These are phyloP conservation scores for Fusarium sp. DNA, from an alignment of 2,329 filamentous ascomycete species.

Conservation along the genomic window DNA sequence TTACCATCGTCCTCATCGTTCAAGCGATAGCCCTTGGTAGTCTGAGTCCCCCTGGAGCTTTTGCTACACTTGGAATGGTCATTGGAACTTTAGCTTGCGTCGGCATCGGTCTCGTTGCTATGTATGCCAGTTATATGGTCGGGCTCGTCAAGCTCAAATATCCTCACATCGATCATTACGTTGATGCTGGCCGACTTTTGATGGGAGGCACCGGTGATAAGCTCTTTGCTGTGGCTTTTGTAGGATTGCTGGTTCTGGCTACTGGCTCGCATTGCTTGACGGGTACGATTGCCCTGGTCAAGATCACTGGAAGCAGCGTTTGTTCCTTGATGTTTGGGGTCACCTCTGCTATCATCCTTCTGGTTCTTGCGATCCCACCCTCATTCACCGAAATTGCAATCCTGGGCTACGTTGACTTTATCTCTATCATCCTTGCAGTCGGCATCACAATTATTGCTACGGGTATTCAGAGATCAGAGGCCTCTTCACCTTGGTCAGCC, in stretches of 20 bases:
- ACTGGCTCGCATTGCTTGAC: slow-evolving; percentile 78
- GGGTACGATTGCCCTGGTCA: slow-evolving; percentile 76
- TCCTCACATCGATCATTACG: no score
- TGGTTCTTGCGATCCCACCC: slow-evolving; percentile 58
- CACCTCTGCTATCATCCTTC: slow-evolving; percentile 58
- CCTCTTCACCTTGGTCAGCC: no score
- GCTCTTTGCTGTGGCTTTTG: no score
- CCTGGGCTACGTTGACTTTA: slow-evolving; percentile 65
- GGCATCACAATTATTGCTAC: slow-evolving; percentile 74
- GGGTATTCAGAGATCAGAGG: slow-evolving; percentile 49
- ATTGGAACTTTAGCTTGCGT: no score
- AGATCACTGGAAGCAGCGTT: slow-evolving; percentile 65
- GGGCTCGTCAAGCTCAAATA: no score
- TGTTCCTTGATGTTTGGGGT: slow-evolving; percentile 60
- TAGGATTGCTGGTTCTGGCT: slow-evolving; percentile 55
- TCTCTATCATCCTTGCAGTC: slow-evolving; percentile 71
- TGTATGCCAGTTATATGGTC: no score
- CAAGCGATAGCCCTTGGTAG: slow-evolving; percentile 60
- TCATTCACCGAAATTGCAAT: slow-evolving; percentile 62
- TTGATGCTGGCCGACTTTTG: no score
- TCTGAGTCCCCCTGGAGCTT: no score
- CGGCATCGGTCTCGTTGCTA: no score
- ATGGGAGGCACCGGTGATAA: no score
- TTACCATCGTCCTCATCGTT: slow-evolving; percentile 64
- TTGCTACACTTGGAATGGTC: no score